Base-by-base conservation (phyloP, 768 basidiomycete species). In the Wakefieldia striispora region DNA sequence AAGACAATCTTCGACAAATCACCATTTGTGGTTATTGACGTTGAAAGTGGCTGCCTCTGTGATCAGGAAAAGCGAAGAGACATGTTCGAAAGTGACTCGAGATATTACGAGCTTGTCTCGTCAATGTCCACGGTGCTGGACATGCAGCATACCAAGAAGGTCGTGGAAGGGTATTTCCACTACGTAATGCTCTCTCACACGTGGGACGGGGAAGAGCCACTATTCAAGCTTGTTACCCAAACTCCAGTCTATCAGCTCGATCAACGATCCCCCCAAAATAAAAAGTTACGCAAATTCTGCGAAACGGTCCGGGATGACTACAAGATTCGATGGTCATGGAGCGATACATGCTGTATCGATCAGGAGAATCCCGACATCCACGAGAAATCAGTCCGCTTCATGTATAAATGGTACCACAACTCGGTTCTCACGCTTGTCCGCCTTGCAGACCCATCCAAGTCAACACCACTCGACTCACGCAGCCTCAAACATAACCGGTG, bases 131-230 rank as follows among this genome's bases (percentile, higher is more conserved):
- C 20, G 36, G 20, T 9, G n/a, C 51, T 13, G 14, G 26, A 49
- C 31, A 13, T 16, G 17, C 9, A 17, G 1, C 37, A 11, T n/a
- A 51, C 56, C 36, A 23, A 47, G 13, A 16, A 26, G 9, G 46
- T 35, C 11, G 46, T 55, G 8, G 23, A 26, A 8, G 2, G 3
- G 3, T 58, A 50, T 26, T 57, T 57, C 37, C 21, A 3, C 16
- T 58, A 54, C 16, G 43, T 57, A 39, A 58, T 57, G 57, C 47
- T 58, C 27, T 58, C 57, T 17, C 57, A 58, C 6, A 54, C 46
- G 6, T 58, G 57, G 57, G 51, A 47, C 2, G 33, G 33, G n/a
- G 50, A 16, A 6, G 16, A 58, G 37, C 55, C 57, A 7, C 29
- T 49, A 0, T 57, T 47, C 31, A 11, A 53, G 4, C 45, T 45